Evolutionary conservation across 805 yeast species (phyloP).

Genomic region (Vanderwaltozyma verrucispora): DNA sequence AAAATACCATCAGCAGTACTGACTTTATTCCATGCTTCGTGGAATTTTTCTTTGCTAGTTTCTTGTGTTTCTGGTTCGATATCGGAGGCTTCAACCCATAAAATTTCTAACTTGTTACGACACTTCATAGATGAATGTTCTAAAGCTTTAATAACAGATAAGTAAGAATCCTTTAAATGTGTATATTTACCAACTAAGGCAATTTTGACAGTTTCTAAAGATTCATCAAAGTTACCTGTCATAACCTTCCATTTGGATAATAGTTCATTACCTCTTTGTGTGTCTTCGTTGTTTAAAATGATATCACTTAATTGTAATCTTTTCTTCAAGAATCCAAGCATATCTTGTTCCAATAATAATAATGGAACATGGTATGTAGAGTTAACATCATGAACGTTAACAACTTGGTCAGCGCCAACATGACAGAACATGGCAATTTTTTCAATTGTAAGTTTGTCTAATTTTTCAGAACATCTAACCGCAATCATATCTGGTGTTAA

Average conservation of each 20-base stretch:
- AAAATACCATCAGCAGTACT: conserved; percentile 93
- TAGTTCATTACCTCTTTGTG: conserved; percentile 55
- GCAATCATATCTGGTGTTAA: conserved; percentile 95
- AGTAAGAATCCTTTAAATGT: conserved; percentile 85
- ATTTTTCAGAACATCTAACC: conserved; percentile 82
- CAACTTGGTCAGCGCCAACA: conserved; percentile 95
- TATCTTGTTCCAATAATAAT: conserved; percentile 74
- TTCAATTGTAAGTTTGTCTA: conserved; percentile 77
- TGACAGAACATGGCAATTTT: conserved; percentile 99
- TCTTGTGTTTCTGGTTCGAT: conserved; percentile 66
- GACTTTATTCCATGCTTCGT: conserved; percentile 89
- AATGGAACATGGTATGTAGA: conserved; percentile 97
- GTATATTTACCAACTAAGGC: conserved; percentile 98
- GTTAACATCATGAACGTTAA: conserved; percentile 93
- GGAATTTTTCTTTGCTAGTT: conserved; percentile 63
- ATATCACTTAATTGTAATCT: conserved; percentile 54
- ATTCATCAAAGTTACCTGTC: conserved; percentile 70
- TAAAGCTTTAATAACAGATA: conserved; percentile 87
- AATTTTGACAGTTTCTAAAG: conserved; percentile 80
- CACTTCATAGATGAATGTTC: conserved; percentile 94
- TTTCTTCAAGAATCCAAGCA: conserved; percentile 59
- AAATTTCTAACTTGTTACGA: conserved; percentile 70
- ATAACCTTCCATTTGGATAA: conserved; percentile 70
- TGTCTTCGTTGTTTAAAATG: conserved; percentile 38
- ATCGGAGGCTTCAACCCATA: conserved; percentile 94